A percentile compares a stretch with the other conserved stretches of the same genome.
These are phyloP conservation scores for Penstemon davidsonii DNA, from an alignment of 257 asterid species.

Conservation along the genomic window DNA sequence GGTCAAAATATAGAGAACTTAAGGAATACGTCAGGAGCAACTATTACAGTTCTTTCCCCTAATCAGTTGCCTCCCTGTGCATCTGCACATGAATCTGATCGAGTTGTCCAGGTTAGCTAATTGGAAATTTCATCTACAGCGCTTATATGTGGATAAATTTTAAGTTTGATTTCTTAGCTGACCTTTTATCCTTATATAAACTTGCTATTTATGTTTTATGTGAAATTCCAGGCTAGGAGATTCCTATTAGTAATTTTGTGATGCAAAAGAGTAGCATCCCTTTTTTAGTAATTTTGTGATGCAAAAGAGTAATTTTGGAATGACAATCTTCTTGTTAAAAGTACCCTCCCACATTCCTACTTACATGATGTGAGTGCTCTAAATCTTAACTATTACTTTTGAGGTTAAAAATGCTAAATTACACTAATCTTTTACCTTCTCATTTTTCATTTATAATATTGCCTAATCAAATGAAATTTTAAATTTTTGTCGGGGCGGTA, in stretches of 20 bases:
- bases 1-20: conserved; percentile 91
- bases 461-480: not conserved
- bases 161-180: not conserved
- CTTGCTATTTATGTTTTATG: not conserved
- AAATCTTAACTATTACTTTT: not conserved
- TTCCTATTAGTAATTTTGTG: too few relatives aligned
- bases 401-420: not conserved
- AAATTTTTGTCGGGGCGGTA: not conserved
- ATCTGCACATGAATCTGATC: conserved; percentile 90
- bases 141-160: not conserved
- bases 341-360: not conserved
- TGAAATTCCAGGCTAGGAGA: not conserved
- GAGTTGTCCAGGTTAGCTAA: conserved; percentile 82
- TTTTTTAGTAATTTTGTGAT: too few relatives aligned
- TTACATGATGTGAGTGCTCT: not conserved
- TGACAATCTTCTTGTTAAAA: too few relatives aligned
- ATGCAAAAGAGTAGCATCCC: too few relatives aligned
- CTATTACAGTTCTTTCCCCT: conserved; percentile 79
- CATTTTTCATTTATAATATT: not conserved
- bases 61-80: conserved; percentile 95
- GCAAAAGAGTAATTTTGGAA: too few relatives aligned
- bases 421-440: too few relatives aligned
- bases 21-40: conserved; percentile 83
- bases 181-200: not conserved
- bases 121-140: conserved; percentile 8